A percentile compares a stretch with the other conserved stretches of the same genome.
Conservation (phyloP, 2,329 filamentous ascomycete genomes). For the Septoria petroselini region DNA sequence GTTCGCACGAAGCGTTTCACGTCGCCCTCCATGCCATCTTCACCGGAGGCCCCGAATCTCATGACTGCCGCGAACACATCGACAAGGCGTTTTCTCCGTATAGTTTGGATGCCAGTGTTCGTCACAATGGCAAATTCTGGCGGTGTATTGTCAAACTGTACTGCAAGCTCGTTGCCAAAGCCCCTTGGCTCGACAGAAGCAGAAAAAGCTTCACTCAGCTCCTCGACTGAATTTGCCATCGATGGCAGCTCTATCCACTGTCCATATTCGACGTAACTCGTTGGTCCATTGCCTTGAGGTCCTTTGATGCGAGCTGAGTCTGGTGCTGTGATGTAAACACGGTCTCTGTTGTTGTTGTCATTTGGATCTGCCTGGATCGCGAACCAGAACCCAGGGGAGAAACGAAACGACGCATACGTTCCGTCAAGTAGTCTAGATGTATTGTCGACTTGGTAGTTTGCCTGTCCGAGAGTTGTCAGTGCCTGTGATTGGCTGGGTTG, state of each 20-base stretch:
- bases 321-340: constrained; percentile 79
- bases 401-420: constrained; percentile 49
- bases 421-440: constrained; percentile 37
- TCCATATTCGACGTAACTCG: constrained; percentile 72
- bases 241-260: constrained; percentile 75
- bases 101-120: constrained; percentile 82
- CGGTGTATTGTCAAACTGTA: constrained; percentile 84
- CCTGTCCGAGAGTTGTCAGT: constrained; percentile 16
- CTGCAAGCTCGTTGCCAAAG: constrained; percentile 91
- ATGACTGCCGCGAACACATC: constrained; percentile 87
- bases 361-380: constrained; percentile 62
- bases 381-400: constrained; percentile 86
- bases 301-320: constrained; percentile 68
- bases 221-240: constrained; percentile 72
- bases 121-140: constrained; percentile 89
- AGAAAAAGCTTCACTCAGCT: constrained; percentile 69
- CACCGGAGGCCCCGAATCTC: constrained; percentile 59
- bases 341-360: constrained; percentile 53
- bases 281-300: constrained; percentile 41
- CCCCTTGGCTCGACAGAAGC: constrained; percentile 67
- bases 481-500: constrained; percentile 20
- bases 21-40: constrained; percentile 77
- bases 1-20: constrained; percentile 77
- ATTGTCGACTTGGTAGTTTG: constrained; percentile 32
- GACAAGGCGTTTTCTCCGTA: constrained; percentile 78